Evolutionary conservation across 164 flowering plant genomes (phyloP).

Genomic region (Nelumbo lutea): DNA sequence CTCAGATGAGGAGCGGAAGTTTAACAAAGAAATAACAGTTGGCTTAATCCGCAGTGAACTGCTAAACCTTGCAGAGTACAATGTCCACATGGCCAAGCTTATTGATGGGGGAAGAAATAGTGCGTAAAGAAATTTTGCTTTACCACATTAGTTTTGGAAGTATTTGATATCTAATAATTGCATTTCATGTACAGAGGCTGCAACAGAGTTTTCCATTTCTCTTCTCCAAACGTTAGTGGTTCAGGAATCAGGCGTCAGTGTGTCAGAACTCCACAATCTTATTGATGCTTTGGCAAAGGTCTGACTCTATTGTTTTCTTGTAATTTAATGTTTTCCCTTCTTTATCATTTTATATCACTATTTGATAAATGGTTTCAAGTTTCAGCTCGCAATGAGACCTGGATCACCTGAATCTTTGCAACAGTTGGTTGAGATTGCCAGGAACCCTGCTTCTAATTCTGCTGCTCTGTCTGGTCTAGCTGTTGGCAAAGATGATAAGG

Average conservation of each 20-base stretch:
- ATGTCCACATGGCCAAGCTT: slow-evolving; percentile 89
- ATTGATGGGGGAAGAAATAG: slow-evolving; percentile 96
- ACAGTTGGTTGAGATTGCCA: slow-evolving; percentile 74
- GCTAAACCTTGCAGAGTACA: slow-evolving; percentile 87
- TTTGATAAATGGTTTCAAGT: not conserved
- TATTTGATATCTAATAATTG: slow-evolving; percentile 8
- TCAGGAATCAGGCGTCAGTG: slow-evolving; percentile 56
- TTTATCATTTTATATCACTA: not conserved
- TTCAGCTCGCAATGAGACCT: slow-evolving; percentile 84
- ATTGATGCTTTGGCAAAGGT: slow-evolving; percentile 96
- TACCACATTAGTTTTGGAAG: not conserved
- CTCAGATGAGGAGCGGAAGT: slow-evolving; percentile 86
- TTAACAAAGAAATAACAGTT: slow-evolving; percentile 76
- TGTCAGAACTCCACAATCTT: slow-evolving; percentile 81
- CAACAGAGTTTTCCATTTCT: slow-evolving; percentile 80
- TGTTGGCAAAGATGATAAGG: slow-evolving; percentile 62
- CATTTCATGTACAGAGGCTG: slow-evolving; percentile 62
- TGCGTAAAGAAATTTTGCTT: slow-evolving; percentile 28
- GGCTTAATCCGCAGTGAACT: slow-evolving; percentile 81
- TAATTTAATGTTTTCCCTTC: not conserved
- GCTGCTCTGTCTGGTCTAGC: slow-evolving; percentile 28
- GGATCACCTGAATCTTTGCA: slow-evolving; percentile 85
- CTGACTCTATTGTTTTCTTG: slow-evolving; percentile 1
- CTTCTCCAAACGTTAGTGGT: slow-evolving; percentile 68
- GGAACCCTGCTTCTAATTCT: slow-evolving; percentile 55